phyloP scores from a whole-genome alignment of 805 yeast species.

The Lachancea dasiensis region DNA sequence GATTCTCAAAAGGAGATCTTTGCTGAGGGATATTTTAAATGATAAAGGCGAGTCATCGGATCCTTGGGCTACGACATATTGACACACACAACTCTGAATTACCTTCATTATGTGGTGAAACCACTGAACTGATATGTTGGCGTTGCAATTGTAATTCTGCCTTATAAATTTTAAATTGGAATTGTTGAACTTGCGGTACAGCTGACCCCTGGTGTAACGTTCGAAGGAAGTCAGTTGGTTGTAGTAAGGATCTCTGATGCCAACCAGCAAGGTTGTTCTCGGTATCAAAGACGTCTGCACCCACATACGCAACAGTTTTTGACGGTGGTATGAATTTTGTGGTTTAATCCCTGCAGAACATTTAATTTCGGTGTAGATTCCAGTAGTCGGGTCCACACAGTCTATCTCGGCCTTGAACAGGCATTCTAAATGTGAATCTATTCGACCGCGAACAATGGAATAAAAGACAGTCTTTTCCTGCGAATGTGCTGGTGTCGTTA shows the following conservation, averaged over 20 bases:
- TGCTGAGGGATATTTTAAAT: slow-evolving; percentile 4
- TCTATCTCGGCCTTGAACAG: slow-evolving; percentile 33
- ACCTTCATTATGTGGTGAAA: slow-evolving; percentile 13
- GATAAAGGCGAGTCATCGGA: background rate
- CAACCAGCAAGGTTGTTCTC: slow-evolving; percentile 26
- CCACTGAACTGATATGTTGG: slow-evolving; percentile 28
- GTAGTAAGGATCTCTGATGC: slow-evolving; percentile 22
- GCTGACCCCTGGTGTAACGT: slow-evolving; percentile 18
- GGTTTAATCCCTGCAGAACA: slow-evolving; percentile 24
- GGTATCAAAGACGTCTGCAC: slow-evolving; percentile 28
- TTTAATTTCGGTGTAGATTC: slow-evolving; percentile 28
- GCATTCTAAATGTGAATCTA: slow-evolving; percentile 16
- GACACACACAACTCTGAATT: background rate
- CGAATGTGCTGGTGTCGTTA: slow-evolving; percentile 10
- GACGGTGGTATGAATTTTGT: slow-evolving; percentile 21
- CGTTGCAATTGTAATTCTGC: slow-evolving; percentile 21
- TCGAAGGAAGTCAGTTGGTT: slow-evolving; percentile 23
- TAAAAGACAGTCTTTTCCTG: slow-evolving; percentile 12
- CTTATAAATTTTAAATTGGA: slow-evolving; percentile 11
- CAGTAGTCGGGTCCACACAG: slow-evolving; percentile 18
- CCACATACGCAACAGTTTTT: slow-evolving; percentile 31
- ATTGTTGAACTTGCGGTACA: slow-evolving; percentile 20
- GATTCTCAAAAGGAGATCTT: background rate
- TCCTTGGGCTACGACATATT: too few species aligned
- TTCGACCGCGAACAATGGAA: slow-evolving; percentile 23